These are phyloP conservation scores for Microcera coccophila DNA, from an alignment of 2,329 filamentous ascomycete species.

Conservation along the genomic window DNA sequence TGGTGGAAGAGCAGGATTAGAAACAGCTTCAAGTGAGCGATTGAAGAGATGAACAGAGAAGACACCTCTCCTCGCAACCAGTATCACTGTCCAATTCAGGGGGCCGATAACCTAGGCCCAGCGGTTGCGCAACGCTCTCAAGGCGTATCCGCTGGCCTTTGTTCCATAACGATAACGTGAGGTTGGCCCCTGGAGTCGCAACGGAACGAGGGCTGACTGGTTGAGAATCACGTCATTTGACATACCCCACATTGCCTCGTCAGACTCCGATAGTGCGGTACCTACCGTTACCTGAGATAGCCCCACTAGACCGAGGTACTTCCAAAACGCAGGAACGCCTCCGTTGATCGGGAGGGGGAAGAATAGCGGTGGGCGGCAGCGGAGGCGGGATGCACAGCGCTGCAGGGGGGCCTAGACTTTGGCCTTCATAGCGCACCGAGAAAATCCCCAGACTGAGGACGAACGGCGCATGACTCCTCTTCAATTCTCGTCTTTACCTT, in stretches of 20 bases:
- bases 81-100: not conserved
- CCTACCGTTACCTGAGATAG: too few relatives aligned
- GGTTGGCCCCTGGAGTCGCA: not conserved
- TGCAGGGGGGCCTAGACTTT: constrained; percentile 1
- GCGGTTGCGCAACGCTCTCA: too few relatives aligned
- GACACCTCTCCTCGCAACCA: not conserved
- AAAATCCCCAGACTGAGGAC: not conserved
- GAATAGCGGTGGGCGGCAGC: constrained; percentile 24
- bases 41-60: not conserved
- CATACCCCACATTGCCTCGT: constrained; percentile 18
- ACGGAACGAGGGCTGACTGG: not conserved
- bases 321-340: constrained; percentile 12
- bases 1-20: constrained; percentile 2
- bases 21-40: not conserved
- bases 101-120: too few relatives aligned
- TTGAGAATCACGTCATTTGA: constrained; percentile 28
- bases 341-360: constrained; percentile 26
- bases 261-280: too few relatives aligned
- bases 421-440: not conserved
- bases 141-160: too few relatives aligned
- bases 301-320: too few relatives aligned
- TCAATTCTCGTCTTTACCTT: too few relatives aligned
- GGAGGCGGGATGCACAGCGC: constrained; percentile 9
- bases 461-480: not conserved
- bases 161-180: too few relatives aligned